Conservation (phyloP, 2,329 filamentous ascomycete species). For the Myriosclerotinia scirpicola region DNA sequence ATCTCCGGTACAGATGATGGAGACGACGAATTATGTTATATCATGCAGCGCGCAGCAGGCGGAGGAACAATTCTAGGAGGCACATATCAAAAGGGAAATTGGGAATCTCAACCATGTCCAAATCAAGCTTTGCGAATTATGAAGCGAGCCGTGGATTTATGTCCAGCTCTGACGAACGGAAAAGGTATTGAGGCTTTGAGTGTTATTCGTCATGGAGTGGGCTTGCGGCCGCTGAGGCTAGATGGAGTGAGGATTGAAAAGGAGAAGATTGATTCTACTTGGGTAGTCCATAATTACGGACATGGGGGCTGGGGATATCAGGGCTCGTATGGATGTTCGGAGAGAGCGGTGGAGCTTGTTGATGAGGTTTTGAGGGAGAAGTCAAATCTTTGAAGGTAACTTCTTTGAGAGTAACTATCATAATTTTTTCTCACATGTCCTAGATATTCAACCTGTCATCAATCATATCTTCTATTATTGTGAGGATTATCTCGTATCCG, state of each 20-base stretch:
- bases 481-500: too few relatives aligned
- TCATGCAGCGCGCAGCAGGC: conserved; percentile 66
- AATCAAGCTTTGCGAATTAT: conserved; percentile 66
- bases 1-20: conserved; percentile 65
- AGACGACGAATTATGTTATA: conserved; percentile 62
- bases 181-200: conserved; percentile 62
- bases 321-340: conserved; percentile 66
- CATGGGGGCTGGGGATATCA: conserved; percentile 65
- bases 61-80: conserved; percentile 69
- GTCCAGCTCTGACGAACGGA: conserved; percentile 55
- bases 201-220: conserved; percentile 67
- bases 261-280: conserved; percentile 55
- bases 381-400: conserved; percentile 29
- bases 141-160: conserved; percentile 60
- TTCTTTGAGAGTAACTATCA: conserved; percentile 23
- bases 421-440: background rate
- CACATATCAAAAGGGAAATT: conserved; percentile 63
- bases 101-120: conserved; percentile 62
- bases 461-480: too few relatives aligned
- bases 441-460: too few relatives aligned
- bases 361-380: conserved; percentile 46
- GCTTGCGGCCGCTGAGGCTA: conserved; percentile 61
- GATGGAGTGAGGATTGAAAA: conserved; percentile 62
- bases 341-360: conserved; percentile 65
- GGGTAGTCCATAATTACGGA: conserved; percentile 62